Conservation (phyloP, 2,329 filamentous ascomycete genomes). For the Trichophyton verrucosum region DNA sequence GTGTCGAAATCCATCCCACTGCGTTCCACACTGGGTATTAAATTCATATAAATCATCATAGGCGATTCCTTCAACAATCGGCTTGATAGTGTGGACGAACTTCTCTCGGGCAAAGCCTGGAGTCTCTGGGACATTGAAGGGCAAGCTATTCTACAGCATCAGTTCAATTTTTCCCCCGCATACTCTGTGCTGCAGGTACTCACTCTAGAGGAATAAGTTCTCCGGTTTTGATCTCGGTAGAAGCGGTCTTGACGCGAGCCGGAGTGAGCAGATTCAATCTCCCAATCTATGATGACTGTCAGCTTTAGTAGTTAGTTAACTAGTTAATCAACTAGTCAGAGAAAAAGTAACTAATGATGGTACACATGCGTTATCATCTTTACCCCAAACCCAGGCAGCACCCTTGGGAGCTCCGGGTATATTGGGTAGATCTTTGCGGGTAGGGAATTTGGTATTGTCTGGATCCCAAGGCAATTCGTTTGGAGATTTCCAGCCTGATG, state of each 20-base stretch:
- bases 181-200: constrained; percentile 8
- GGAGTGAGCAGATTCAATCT: constrained; percentile 47
- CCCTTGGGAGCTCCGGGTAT: constrained; percentile 42
- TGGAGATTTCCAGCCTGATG: constrained; percentile 16
- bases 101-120: constrained; percentile 42
- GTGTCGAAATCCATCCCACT: constrained; percentile 42
- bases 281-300: constrained; percentile 17
- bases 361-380: constrained; percentile 38
- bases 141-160: constrained; percentile 29
- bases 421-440: constrained; percentile 40
- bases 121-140: constrained; percentile 40
- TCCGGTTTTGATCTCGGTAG: constrained; percentile 43
- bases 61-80: constrained; percentile 23
- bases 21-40: constrained; percentile 39
- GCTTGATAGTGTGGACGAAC: constrained; percentile 45
- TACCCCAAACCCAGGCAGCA: constrained; percentile 50
- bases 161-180: background rate
- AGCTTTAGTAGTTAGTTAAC: background rate
- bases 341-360: background rate
- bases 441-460: constrained; percentile 40
- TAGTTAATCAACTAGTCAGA: no score
- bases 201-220: constrained; percentile 45
- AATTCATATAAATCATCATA: constrained; percentile 36
- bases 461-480: constrained; percentile 42
- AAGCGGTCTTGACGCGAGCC: constrained; percentile 40